Conservation (phyloP, 352 stramenopile genomes). For the Peronospora farinosa region DNA sequence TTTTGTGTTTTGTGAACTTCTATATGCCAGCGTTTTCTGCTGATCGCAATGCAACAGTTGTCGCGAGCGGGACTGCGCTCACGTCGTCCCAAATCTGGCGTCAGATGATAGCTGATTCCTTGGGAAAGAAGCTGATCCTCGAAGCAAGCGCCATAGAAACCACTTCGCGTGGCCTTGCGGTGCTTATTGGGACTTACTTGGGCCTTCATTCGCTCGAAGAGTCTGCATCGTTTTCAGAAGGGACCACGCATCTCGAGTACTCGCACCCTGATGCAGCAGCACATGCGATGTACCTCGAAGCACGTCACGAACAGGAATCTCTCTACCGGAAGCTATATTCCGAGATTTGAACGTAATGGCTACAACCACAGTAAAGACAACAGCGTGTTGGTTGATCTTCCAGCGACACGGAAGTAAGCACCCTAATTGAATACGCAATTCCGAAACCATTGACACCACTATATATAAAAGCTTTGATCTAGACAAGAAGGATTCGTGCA, state of each 20-base stretch:
- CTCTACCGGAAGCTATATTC: constrained; percentile 71
- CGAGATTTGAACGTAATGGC: constrained; percentile 11
- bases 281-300: constrained; percentile 55
- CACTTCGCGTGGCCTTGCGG: constrained; percentile 78
- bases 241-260: constrained; percentile 23
- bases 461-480: constrained; percentile 1
- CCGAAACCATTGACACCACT: background rate
- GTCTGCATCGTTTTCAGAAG: constrained; percentile 26
- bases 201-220: constrained; percentile 47
- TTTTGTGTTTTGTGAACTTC: background rate
- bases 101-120: constrained; percentile 81
- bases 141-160: constrained; percentile 62
- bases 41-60: constrained; percentile 43
- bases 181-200: constrained; percentile 60
- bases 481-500: constrained; percentile 1
- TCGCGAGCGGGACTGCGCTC: constrained; percentile 79
- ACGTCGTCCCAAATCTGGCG: constrained; percentile 76
- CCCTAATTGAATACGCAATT: constrained; percentile 10
- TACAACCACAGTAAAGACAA: constrained; percentile 6
- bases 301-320: constrained; percentile 58
- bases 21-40: constrained; percentile 31
- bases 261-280: constrained; percentile 39
- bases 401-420: background rate
- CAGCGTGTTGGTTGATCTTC: constrained; percentile 2
- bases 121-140: constrained; percentile 67